Base-by-base conservation (phyloP, 768 basidiomycete genomes). In the Mycena capillaripes region DNA sequence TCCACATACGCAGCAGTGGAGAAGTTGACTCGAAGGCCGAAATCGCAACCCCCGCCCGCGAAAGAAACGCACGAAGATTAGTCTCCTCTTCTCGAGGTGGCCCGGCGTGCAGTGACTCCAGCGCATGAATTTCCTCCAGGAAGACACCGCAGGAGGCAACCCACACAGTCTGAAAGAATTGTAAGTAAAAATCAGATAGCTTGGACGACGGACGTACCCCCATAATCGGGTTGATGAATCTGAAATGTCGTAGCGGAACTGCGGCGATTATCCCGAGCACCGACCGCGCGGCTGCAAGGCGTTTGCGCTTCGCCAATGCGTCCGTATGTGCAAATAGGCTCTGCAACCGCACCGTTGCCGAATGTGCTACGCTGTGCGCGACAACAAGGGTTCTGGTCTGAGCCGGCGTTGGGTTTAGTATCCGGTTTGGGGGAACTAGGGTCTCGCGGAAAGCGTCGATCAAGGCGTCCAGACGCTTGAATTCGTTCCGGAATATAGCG, bases 301-400 rank as follows among this genome's bases (percentile, higher is more conserved):
- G 74, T 58, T 76, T 79, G 10, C 72, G 75, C 25, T 66, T 75
- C 7, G 80, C 78, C 4, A 56, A 36, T 4, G 71, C 66, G 48
- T 80, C 79, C 29, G 71, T 69, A 17, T 73, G 72, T 11, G 77
- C 76, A 57, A 83, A 80, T 5, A 79, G 72, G 16, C 71, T 70
- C 50, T 84, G 82, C 4, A 87, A 79, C 44, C 82, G 81, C 60
- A 86, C 82, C 0, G 79, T 77, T 14, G 85, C 82, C 11, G 81
- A 77, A n/a, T 81, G 78, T 8, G 83, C 76, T 27, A 86, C 72
- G 48, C 81, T 82, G 57, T 83, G 82, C 16, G 81, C 82, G 5
- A 85, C 72, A 25, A 82, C 72, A 6, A 83, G 42, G 58, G 66
- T 19, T 3, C 70, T 61, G 12, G 65, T 59, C 61, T 60, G 65